A percentile compares a stretch with the other conserved stretches of the same genome.
Evolutionary conservation across 805 yeast species (phyloP).

Genomic region (Spathaspora passalidarum): DNA sequence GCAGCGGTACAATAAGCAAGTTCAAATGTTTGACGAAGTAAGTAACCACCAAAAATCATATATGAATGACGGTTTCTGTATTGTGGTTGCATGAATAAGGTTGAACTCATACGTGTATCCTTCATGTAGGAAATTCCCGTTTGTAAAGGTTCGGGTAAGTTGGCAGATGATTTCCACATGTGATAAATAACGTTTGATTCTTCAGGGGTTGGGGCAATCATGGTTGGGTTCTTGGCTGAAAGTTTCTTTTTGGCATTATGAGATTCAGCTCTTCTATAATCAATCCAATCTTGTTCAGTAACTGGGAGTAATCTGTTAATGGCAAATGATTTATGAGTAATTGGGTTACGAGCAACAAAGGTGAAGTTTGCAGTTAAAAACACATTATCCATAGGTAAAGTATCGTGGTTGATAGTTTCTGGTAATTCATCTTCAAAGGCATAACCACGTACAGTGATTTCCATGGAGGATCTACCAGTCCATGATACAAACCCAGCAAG

Average conservation of each 20-base stretch:
- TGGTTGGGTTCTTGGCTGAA: constrained; percentile 61
- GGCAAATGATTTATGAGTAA: constrained; percentile 85
- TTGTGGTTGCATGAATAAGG: constrained; percentile 94
- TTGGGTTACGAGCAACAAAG: constrained; percentile 92
- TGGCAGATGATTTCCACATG: constrained; percentile 54
- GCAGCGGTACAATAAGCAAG: constrained; percentile 92
- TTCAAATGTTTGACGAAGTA: constrained; percentile 89
- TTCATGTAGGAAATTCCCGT: constrained; percentile 61
- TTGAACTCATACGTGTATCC: constrained; percentile 67
- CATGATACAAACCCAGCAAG: constrained; percentile 90
- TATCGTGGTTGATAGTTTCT: constrained; percentile 48
- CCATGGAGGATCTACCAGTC: constrained; percentile 96
- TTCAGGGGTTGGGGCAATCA: constrained; percentile 61
- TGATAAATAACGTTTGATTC: constrained; percentile 76
- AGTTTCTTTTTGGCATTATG: constrained; percentile 84
- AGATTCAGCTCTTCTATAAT: constrained; percentile 84
- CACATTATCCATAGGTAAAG: constrained; percentile 62
- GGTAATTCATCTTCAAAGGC: constrained; percentile 62
- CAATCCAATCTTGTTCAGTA: constrained; percentile 73
- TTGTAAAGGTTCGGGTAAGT: constrained; percentile 40
- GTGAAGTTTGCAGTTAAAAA: constrained; percentile 90
- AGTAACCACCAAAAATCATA: constrained; percentile 93
- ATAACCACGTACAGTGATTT: constrained; percentile 85
- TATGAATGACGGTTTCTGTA: constrained; percentile 91
- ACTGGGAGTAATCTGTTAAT: constrained; percentile 78